These are phyloP conservation scores for Nothophoma quercina DNA, from an alignment of 2,329 filamentous ascomycete genomes.

Conservation along the genomic window DNA sequence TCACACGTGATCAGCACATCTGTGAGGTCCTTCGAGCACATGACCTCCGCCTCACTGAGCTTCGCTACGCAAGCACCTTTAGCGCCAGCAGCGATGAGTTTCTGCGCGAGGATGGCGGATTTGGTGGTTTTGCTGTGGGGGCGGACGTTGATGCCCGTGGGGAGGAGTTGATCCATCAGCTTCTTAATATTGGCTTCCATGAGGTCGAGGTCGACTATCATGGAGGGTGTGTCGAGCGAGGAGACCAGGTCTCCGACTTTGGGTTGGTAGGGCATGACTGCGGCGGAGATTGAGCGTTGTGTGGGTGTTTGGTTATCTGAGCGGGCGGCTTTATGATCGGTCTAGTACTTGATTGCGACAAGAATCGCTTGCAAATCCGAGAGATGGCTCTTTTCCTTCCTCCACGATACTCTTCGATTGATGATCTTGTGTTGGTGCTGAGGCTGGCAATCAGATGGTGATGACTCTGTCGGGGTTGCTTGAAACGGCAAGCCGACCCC, in stretches of 20 bases:
- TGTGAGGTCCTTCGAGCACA: conserved; percentile 54
- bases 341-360: background rate
- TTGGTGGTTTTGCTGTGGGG: conserved; percentile 65
- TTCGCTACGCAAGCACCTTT: conserved; percentile 63
- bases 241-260: conserved; percentile 54
- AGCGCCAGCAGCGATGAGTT: conserved; percentile 56
- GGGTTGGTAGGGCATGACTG: conserved; percentile 48
- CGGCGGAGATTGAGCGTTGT: background rate
- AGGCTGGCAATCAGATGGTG: background rate
- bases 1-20: conserved; percentile 63
- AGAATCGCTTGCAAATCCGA: no score
- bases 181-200: conserved; percentile 62
- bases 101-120: conserved; percentile 55
- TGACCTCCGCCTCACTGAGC: conserved; percentile 53
- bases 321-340: background rate
- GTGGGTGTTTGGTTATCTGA: background rate
- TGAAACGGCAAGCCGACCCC: conserved; percentile 16
- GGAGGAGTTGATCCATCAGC: conserved; percentile 56
- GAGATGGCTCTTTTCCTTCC: background rate
- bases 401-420: background rate
- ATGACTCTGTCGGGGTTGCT: conserved; percentile 7
- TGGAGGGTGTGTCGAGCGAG: conserved; percentile 62
- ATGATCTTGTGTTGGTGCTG: background rate
- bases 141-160: conserved; percentile 56
- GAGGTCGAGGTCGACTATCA: conserved; percentile 62